Evolutionary conservation across 1,284 basidiomycete genomes (phyloP).

Genomic region (Apiotrichum brassicae): DNA sequence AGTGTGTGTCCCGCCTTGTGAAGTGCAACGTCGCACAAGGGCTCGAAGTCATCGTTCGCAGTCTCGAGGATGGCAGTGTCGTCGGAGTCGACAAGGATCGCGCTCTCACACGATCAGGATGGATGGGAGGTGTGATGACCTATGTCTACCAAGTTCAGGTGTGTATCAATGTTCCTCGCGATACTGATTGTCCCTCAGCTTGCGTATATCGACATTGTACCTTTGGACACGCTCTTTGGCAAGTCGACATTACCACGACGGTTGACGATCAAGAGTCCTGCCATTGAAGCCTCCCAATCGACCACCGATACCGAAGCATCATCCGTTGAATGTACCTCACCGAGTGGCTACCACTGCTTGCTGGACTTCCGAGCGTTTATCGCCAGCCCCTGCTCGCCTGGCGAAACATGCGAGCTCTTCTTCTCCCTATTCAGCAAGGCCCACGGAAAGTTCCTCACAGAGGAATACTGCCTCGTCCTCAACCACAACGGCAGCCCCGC

Average conservation of each 20-base stretch:
- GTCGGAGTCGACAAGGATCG: conserved; percentile 74
- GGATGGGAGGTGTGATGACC: conserved; percentile 63
- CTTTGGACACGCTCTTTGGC: conserved; percentile 41
- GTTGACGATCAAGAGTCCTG: conserved; percentile 6
- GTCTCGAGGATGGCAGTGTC: conserved; percentile 82
- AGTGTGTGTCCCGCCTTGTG: conserved; percentile 82
- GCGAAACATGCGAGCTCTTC: conserved; percentile 86
- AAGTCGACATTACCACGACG: conserved; percentile 13
- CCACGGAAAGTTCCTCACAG: conserved; percentile 77
- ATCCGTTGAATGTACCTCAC: neutral
- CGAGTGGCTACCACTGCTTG: conserved; percentile 67
- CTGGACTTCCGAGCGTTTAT: conserved; percentile 87
- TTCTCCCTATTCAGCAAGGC: conserved; percentile 87
- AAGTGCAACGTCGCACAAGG: conserved; percentile 87
- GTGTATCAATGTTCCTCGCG: conserved; percentile 2
- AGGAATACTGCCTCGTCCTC: conserved; percentile 84
- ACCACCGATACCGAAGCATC: neutral
- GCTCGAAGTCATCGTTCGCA: conserved; percentile 89
- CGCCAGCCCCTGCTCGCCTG: conserved; percentile 77
- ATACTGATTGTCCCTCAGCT: conserved; percentile 43
- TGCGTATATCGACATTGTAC: conserved; percentile 65
- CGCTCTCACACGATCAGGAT: conserved; percentile 65
- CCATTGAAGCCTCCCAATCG: neutral
- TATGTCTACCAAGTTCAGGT: conserved; percentile 59
- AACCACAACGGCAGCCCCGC: conserved; percentile 86